These are phyloP conservation scores for Globisporangium mamillatum DNA, from an alignment of 352 stramenopile species.

Conservation along the genomic window DNA sequence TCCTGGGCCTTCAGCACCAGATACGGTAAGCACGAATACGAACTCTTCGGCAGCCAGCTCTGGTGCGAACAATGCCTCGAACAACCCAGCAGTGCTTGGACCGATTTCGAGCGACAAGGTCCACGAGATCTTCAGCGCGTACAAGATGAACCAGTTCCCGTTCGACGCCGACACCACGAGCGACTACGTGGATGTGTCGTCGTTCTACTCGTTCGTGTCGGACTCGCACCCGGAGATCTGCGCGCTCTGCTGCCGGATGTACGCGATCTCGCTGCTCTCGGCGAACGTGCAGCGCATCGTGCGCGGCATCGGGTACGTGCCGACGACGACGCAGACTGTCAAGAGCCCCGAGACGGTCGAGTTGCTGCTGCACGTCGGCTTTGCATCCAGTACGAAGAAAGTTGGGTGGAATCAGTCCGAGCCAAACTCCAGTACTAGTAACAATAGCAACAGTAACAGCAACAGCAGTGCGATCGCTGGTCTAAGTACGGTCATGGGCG, in stretches of 20 bases:
- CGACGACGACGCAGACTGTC: conserved; percentile 50
- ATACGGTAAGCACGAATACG: not conserved
- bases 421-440: not conserved
- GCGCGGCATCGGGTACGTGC: conserved; percentile 59
- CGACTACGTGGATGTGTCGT: conserved; percentile 77
- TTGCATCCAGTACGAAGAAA: conserved; percentile 49
- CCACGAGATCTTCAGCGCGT: conserved; percentile 53
- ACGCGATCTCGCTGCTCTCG: conserved; percentile 59
- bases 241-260: conserved; percentile 73
- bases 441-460: not conserved
- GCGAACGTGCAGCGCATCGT: conserved; percentile 54
- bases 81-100: not conserved
- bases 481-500: conserved; percentile 17
- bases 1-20: not conserved
- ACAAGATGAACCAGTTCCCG: conserved; percentile 67
- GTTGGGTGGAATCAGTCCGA: not conserved
- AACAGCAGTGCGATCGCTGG: not conserved
- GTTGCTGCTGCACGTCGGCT: conserved; percentile 65
- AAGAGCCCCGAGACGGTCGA: conserved; percentile 47
- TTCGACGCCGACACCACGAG: conserved; percentile 70
- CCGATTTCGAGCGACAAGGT: conserved; percentile 35
- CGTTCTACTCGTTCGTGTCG: conserved; percentile 84
- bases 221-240: conserved; percentile 79
- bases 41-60: not conserved
- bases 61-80: not conserved